Percentiles rank a stretch among this genome's conserved stretches.
Evolutionary conservation across 2,329 filamentous ascomycete genomes (phyloP).

Genomic region (Claviceps quebecensis): DNA sequence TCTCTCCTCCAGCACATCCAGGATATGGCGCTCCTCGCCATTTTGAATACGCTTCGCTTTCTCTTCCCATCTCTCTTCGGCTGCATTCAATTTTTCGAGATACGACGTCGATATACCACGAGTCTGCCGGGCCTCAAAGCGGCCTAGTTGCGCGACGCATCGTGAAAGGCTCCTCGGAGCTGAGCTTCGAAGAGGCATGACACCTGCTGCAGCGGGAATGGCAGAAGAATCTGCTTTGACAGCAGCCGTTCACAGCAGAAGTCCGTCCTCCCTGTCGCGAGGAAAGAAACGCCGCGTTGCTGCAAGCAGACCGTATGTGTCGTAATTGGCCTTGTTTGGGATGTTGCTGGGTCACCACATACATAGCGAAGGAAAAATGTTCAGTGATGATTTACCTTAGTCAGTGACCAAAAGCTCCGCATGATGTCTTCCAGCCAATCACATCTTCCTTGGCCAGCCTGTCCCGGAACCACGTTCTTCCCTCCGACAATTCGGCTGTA

Average conservation of each 20-base stretch:
- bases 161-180: slow-evolving; percentile 11
- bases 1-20: slow-evolving; percentile 54
- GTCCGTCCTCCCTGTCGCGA: background rate
- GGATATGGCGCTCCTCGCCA: slow-evolving; percentile 39
- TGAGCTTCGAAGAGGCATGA: slow-evolving; percentile 1
- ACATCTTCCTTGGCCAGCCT: slow-evolving; percentile 3
- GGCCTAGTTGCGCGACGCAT: slow-evolving; percentile 12
- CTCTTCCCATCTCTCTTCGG: slow-evolving; percentile 32
- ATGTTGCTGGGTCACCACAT: background rate
- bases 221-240: background rate
- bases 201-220: background rate
- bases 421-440: slow-evolving; percentile 17
- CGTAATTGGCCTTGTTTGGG: background rate
- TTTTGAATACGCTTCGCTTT: slow-evolving; percentile 32
- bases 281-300: background rate
- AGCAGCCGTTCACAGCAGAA: background rate
- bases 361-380: too few relatives aligned
- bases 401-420: slow-evolving; percentile 9
- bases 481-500: slow-evolving; percentile 12
- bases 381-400: too few relatives aligned
- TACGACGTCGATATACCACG: slow-evolving; percentile 28
- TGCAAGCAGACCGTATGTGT: background rate
- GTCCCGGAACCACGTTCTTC: slow-evolving; percentile 15
- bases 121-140: slow-evolving; percentile 11
- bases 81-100: slow-evolving; percentile 28